Percentiles rank a stretch among this genome's conserved stretches.
These are phyloP conservation scores for Onygenales sp. DNA, from an alignment of 2,329 filamentous ascomycete genomes.

Conservation along the genomic window DNA sequence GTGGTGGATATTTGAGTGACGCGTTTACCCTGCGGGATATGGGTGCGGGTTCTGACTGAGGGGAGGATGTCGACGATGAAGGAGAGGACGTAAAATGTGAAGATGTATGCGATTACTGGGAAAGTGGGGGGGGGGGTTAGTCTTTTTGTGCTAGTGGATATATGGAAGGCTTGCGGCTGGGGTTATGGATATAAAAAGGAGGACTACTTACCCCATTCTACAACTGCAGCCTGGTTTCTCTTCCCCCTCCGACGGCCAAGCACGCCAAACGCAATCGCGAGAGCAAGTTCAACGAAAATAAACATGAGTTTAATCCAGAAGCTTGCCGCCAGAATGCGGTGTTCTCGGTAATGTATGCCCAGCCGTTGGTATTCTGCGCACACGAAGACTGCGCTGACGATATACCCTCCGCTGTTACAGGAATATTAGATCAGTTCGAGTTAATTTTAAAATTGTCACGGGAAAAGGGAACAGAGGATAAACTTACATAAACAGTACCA, in stretches of 20 bases:
- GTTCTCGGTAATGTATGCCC: conserved; percentile 62
- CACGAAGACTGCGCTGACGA: conserved; percentile 76
- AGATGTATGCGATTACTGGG: conserved; percentile 63
- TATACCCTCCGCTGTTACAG: conserved; percentile 54
- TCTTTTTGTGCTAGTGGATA: not conserved
- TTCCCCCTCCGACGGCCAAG: conserved; percentile 33
- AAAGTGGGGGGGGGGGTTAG: not conserved
- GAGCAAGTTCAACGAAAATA: conserved; percentile 65
- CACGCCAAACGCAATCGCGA: conserved; percentile 59
- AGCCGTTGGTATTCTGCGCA: conserved; percentile 86
- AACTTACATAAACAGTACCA: conserved; percentile 64
- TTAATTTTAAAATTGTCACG: no score
- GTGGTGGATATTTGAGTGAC: conserved; percentile 16
- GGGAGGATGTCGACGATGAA: conserved; percentile 84
- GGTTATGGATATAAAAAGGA: not conserved
- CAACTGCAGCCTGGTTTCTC: conserved; percentile 60
- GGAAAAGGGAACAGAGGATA: not conserved
- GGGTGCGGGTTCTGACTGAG: conserved; percentile 53
- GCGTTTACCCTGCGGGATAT: conserved; percentile 32
- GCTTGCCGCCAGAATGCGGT: conserved; percentile 62
- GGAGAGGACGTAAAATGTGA: conserved; percentile 77
- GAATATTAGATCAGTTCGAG: not conserved
- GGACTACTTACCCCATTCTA: conserved; percentile 56
- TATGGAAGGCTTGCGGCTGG: not conserved
- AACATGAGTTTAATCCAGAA: conserved; percentile 86